Conservation (phyloP, 202 grass and related monocot genomes). For the Dendrocalamus latiflorus region DNA sequence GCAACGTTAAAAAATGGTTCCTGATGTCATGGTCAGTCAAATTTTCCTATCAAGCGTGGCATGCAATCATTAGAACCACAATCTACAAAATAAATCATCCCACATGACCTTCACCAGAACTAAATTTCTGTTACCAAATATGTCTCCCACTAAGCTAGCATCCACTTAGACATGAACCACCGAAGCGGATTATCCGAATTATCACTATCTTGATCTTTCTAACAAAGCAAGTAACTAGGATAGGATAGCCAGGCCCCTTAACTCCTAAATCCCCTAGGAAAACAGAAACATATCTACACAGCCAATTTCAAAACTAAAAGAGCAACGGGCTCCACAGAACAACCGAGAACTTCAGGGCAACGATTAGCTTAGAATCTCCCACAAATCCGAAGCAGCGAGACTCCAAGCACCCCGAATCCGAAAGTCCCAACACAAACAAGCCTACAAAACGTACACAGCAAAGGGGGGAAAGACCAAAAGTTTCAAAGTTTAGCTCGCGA, state of each 20-base stretch:
- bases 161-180: background rate
- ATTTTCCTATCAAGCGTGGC: background rate
- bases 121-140: background rate
- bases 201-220: background rate
- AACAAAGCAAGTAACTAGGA: background rate
- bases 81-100: background rate
- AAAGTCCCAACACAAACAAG: background rate
- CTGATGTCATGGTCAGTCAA: background rate
- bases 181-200: background rate
- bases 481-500: background rate
- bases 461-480: background rate
- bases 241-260: background rate
- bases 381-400: background rate
- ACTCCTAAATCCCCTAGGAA: background rate
- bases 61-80: background rate
- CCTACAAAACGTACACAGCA: background rate
- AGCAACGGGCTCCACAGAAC: background rate
- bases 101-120: background rate
- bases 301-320: background rate
- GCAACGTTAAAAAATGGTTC: background rate
- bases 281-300: background rate
- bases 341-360: background rate
- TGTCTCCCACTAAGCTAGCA: background rate
- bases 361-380: background rate
- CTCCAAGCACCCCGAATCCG: background rate